Conservation (phyloP, 495 filamentous ascomycete species). For the Friedmanniomyces simplex region DNA sequence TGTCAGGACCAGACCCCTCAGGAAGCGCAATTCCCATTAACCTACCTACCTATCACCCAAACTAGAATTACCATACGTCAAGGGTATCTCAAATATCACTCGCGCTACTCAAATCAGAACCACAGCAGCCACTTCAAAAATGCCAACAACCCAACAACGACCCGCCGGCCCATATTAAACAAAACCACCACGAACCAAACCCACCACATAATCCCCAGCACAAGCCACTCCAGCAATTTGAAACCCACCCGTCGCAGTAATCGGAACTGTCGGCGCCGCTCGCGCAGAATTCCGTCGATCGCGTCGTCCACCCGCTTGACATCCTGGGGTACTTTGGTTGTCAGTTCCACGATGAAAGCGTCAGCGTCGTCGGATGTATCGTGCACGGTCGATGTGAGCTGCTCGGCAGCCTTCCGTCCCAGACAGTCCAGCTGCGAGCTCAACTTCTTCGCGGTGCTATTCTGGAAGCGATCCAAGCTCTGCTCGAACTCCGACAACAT, state of each 20-base stretch:
- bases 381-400: constrained; percentile 54
- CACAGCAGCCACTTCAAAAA: constrained; percentile 68
- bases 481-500: constrained; percentile 45
- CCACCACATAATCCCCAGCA: constrained; percentile 40
- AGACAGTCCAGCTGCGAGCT: constrained; percentile 39
- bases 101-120: constrained; percentile 39
- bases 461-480: constrained; percentile 43
- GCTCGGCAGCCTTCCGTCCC: constrained; percentile 40
- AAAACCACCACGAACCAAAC: constrained; percentile 38
- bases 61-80: no score
- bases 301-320: constrained; percentile 68
- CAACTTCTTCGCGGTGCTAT: constrained; percentile 36
- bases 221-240: constrained; percentile 36
- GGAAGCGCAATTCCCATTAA: no score
- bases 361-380: constrained; percentile 66
- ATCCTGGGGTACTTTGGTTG: constrained; percentile 59
- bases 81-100: constrained; percentile 9
- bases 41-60: no score
- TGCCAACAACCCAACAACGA: constrained; percentile 45
- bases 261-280: constrained; percentile 55
- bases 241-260: constrained; percentile 49
- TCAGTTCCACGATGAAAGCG: constrained; percentile 59
- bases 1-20: no score
- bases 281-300: constrained; percentile 61
- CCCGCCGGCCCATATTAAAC: constrained; percentile 25